Evolutionary conservation across 2,329 filamentous ascomycete species (phyloP).

Genomic region (Ramularia collo-cygni): DNA sequence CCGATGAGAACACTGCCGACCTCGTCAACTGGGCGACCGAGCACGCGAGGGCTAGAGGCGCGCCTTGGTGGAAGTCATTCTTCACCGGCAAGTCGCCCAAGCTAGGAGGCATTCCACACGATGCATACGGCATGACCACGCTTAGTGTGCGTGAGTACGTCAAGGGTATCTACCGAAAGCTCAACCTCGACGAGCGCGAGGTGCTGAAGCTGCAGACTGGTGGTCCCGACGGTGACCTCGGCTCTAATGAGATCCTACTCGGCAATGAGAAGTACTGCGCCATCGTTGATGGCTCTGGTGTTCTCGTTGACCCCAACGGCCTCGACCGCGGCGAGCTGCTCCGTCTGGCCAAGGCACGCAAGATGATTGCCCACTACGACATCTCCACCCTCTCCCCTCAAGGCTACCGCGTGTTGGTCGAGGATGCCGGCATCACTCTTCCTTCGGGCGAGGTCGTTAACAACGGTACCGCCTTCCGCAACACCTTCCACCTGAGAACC

Average conservation of each 20-base stretch:
- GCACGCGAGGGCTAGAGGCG: slow-evolving; percentile 78
- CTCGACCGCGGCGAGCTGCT: slow-evolving; percentile 76
- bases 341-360: slow-evolving; percentile 75
- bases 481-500: slow-evolving; percentile 85
- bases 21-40: slow-evolving; percentile 98
- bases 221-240: slow-evolving; percentile 91
- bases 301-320: slow-evolving; percentile 87
- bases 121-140: slow-evolving; percentile 95
- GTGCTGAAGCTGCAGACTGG: slow-evolving; percentile 96
- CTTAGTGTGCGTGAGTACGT: slow-evolving; percentile 94
- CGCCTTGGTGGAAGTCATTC: slow-evolving; percentile 99
- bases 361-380: slow-evolving; percentile 88
- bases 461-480: slow-evolving; percentile 94
- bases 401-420: slow-evolving; percentile 86
- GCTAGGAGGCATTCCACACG: slow-evolving; percentile 93
- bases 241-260: slow-evolving; percentile 94
- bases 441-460: slow-evolving; percentile 78
- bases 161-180: slow-evolving; percentile 92
- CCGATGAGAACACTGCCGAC: slow-evolving; percentile 97
- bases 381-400: slow-evolving; percentile 74
- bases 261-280: slow-evolving; percentile 93
- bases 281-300: slow-evolving; percentile 93
- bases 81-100: slow-evolving; percentile 98
- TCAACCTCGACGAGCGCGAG: slow-evolving; percentile 75
- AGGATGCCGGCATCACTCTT: slow-evolving; percentile 82